Conservation (phyloP, 176 grass and related monocot genomes). For the Canna indica region DNA sequence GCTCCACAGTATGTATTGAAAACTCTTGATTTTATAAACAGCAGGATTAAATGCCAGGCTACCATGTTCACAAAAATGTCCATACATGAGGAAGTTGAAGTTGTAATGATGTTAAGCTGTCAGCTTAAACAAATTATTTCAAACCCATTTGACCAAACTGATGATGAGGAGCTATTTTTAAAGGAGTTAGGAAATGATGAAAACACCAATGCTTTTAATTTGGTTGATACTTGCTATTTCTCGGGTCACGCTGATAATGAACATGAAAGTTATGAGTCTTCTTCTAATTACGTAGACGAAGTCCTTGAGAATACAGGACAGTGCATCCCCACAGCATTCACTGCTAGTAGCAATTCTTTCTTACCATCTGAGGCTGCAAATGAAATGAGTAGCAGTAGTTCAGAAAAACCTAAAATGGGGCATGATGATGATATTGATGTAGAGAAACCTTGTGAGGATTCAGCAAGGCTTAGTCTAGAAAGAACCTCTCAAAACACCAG, state of each 20-base stretch:
- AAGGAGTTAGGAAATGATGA: slow-evolving; percentile 10
- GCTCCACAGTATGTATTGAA: slow-evolving; percentile 8
- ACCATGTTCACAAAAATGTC: slow-evolving; percentile 20
- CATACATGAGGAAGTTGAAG: slow-evolving; percentile 30
- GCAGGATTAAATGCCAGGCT: neutral
- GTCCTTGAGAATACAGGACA: slow-evolving; percentile 6
- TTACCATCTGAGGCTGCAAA: neutral
- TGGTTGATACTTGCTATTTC: slow-evolving; percentile 21
- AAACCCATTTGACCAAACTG: neutral
- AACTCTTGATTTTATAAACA: slow-evolving; percentile 33
- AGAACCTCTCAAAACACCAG: too few relatives aligned
- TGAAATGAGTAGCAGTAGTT: neutral
- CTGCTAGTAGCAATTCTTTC: neutral
- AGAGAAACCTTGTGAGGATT: neutral
- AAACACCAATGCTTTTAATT: slow-evolving; percentile 29
- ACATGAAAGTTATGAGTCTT: too few relatives aligned
- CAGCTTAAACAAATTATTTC: slow-evolving; percentile 25
- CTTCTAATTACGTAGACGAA: slow-evolving; percentile 20
- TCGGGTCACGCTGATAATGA: slow-evolving; percentile 12
- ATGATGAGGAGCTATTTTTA: slow-evolving; percentile 1
- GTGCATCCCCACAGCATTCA: neutral
- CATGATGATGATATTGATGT: neutral
- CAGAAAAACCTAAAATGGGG: neutral
- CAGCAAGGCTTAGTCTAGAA: neutral
- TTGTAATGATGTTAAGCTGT: slow-evolving; percentile 31